Conservation (phyloP, 192 early-diverging fungal species). For the Entomortierella parvispora region DNA sequence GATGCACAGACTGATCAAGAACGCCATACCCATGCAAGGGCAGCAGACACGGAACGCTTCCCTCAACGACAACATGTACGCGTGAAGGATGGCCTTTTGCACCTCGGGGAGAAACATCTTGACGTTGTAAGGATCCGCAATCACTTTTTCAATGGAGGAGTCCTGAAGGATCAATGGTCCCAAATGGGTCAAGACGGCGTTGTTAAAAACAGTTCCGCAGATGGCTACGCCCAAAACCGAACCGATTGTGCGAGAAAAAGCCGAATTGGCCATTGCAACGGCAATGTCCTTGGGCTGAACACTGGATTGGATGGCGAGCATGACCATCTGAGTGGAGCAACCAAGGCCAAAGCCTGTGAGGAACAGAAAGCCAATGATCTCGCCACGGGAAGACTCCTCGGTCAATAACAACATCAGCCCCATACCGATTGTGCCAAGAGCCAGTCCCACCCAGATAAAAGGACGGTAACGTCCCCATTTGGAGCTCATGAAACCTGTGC, state of each 20-base stretch:
- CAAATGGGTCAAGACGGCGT: conserved; percentile 39
- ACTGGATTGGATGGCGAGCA: conserved; percentile 72
- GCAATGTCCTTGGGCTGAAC: conserved; percentile 71
- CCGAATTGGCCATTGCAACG: conserved; percentile 65
- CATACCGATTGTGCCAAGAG: conserved; percentile 65
- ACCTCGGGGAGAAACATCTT: conserved; percentile 39
- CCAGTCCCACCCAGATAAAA: conserved; percentile 67
- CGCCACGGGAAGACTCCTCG: conserved; percentile 51
- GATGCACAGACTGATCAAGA: conserved; percentile 51
- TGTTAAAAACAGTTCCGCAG: conserved; percentile 46
- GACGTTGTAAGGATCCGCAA: conserved; percentile 30
- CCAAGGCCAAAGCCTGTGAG: conserved; percentile 82
- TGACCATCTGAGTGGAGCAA: conserved; percentile 69
- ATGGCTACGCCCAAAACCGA: conserved; percentile 47
- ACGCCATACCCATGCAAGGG: conserved; percentile 55
- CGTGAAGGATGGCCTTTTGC: conserved; percentile 47
- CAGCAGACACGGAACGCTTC: conserved; percentile 60
- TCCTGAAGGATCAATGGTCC: conserved; percentile 1
- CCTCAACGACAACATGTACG: conserved; percentile 58
- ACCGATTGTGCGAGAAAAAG: conserved; percentile 65
- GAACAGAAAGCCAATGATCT: conserved; percentile 70
- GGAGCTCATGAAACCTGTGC: conserved; percentile 67
- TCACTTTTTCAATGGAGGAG: neutral
- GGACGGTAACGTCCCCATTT: conserved; percentile 65
- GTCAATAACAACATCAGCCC: conserved; percentile 66